These are phyloP conservation scores for Cryptococcus wingfieldii DNA, from an alignment of 1,284 basidiomycete species.

Conservation along the genomic window DNA sequence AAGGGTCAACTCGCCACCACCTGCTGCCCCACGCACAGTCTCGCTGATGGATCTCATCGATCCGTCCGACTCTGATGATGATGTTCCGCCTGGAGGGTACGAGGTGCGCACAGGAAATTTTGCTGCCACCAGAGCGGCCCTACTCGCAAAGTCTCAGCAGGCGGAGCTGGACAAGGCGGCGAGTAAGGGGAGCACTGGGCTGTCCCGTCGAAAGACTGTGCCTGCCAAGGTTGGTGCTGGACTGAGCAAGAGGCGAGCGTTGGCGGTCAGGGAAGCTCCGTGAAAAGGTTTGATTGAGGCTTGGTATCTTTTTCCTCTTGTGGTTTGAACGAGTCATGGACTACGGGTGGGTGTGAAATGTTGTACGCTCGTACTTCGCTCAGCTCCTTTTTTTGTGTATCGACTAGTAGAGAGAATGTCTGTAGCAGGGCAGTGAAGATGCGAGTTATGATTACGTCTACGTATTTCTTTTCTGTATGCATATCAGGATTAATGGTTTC, in stretches of 20 bases:
- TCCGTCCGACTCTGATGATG: conserved; percentile 48
- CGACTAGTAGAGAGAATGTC: too few species aligned
- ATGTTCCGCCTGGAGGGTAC: conserved; percentile 44
- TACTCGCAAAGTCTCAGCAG: conserved; percentile 2
- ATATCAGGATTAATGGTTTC: background rate
- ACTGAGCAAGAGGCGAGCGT: background rate
- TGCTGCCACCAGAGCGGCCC: conserved; percentile 6
- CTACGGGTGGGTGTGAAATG: background rate
- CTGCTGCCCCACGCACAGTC: background rate
- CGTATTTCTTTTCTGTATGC: background rate
- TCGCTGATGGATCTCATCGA: conserved; percentile 31
- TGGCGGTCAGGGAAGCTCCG: conserved; percentile 8
- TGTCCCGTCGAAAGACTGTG: conserved; percentile 7
- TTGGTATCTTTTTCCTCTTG: too few species aligned
- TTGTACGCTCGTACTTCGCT: background rate
- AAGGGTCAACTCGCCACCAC: conserved; percentile 1
- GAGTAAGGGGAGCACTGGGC: background rate
- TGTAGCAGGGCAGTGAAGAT: background rate
- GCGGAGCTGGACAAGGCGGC: background rate
- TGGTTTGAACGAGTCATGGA: background rate
- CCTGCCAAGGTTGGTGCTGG: conserved; percentile 7
- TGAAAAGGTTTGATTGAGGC: background rate
- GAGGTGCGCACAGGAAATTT: conserved; percentile 20
- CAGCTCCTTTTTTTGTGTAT: background rate
- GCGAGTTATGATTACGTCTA: background rate